Evolutionary conservation across 148 eudicot genomes (phyloP).

Genomic region (Fagopyrum tataricum): DNA sequence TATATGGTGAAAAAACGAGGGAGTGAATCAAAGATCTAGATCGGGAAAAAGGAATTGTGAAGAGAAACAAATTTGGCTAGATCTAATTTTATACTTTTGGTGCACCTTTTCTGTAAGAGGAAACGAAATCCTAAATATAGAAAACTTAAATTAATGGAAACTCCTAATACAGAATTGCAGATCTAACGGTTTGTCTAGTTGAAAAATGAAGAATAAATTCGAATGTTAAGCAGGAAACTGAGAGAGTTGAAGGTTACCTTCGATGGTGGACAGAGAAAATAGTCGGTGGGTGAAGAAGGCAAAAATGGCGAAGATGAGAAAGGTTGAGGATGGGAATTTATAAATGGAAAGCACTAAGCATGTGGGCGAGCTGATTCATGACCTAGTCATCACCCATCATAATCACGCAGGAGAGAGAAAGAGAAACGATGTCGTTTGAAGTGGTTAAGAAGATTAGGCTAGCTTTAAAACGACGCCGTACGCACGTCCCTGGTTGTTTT

Average conservation of each 20-base stretch:
- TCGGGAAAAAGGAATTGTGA: background rate
- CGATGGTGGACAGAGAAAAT: background rate
- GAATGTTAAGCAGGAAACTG: background rate
- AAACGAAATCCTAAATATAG: conserved; percentile 1
- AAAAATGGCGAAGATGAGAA: conserved; percentile 11
- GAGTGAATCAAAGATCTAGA: conserved; percentile 4
- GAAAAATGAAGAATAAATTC: background rate
- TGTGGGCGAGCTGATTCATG: conserved; percentile 10
- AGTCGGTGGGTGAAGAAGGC: conserved; percentile 4
- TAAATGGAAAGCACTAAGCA: conserved; percentile 9
- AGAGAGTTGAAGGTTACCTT: background rate
- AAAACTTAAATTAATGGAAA: background rate
- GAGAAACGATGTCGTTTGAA: conserved; percentile 4
- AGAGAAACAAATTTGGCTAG: background rate
- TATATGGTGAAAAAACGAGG: background rate
- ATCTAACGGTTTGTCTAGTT: background rate
- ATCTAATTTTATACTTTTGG: background rate
- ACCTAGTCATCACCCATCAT: conserved; percentile 8
- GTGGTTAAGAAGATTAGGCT: background rate
- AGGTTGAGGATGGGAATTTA: background rate
- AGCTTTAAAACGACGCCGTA: conserved; percentile 10
- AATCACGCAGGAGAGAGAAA: background rate
- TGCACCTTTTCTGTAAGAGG: background rate
- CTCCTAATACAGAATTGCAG: background rate
- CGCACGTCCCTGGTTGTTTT: background rate